A percentile compares a stretch with the other conserved stretches of the same genome.
Conservation (phyloP, 2,329 filamentous ascomycete species). For the Orbilia ellipsospora region DNA sequence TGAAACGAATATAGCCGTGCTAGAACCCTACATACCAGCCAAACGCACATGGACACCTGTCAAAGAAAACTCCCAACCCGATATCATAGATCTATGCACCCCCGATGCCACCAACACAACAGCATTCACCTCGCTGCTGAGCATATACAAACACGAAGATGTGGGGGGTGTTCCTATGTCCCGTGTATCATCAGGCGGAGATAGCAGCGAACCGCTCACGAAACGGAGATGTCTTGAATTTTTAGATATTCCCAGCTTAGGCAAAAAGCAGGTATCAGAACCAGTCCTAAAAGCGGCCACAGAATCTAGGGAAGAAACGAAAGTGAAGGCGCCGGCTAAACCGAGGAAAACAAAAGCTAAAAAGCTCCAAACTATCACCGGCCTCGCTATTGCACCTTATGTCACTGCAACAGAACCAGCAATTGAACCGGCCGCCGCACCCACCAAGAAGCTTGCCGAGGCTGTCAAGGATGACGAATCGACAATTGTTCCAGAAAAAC, state of each 20-base stretch:
- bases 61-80: slow-evolving; percentile 40
- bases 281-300: neutral
- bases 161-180: neutral
- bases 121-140: slow-evolving; percentile 25
- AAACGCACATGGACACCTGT: slow-evolving; percentile 45
- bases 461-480: neutral
- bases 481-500: slow-evolving; percentile 3
- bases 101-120: slow-evolving; percentile 32
- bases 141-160: slow-evolving; percentile 28
- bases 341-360: neutral
- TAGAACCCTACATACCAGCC: slow-evolving; percentile 34
- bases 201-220: slow-evolving; percentile 16
- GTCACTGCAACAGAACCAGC: neutral
- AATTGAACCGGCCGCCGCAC: neutral
- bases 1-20: slow-evolving; percentile 20
- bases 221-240: slow-evolving; percentile 33
- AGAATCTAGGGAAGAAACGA: slow-evolving; percentile 16
- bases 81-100: slow-evolving; percentile 46
- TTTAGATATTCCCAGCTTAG: slow-evolving; percentile 12
- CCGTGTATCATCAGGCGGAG: neutral
- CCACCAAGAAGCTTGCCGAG: neutral
- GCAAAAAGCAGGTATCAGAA: neutral
- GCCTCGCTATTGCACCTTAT: neutral
- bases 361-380: neutral
- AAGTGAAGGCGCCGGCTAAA: slow-evolving; percentile 10